Evolutionary conservation across 2,329 filamentous ascomycete species (phyloP).

Genomic region (Pyrenochaeta sp.): DNA sequence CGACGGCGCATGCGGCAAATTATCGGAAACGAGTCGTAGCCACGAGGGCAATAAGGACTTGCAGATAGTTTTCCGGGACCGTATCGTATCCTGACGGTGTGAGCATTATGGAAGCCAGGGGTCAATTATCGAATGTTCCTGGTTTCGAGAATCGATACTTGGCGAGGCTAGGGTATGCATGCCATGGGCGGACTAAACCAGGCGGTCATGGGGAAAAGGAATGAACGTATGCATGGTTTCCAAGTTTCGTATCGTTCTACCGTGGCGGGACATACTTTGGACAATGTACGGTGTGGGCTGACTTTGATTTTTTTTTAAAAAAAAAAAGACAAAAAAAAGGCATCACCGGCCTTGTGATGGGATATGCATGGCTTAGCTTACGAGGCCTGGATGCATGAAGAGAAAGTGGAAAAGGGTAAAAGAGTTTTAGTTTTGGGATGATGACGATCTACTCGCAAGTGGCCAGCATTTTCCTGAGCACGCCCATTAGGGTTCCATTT

Average conservation of each 20-base stretch:
- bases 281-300: too few relatives aligned
- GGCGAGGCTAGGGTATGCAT: constrained; percentile 5
- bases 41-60: constrained; percentile 2
- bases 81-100: background rate
- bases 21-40: background rate
- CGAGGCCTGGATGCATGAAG: too few relatives aligned
- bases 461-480: constrained; percentile 92
- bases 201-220: too few relatives aligned
- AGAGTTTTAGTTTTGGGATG: background rate
- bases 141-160: constrained; percentile 4
- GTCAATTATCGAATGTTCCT: constrained; percentile 4
- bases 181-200: background rate
- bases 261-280: too few relatives aligned
- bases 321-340: too few relatives aligned
- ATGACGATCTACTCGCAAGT: constrained; percentile 68
- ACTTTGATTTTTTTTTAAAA: too few relatives aligned
- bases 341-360: too few relatives aligned
- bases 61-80: background rate
- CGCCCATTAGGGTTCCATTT: constrained; percentile 87
- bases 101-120: constrained; percentile 3
- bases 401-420: background rate
- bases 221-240: too few relatives aligned
- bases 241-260: too few relatives aligned
- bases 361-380: too few relatives aligned
- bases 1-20: constrained; percentile 1